Evolutionary conservation across 768 basidiomycete genomes (phyloP).

Genomic region (Agaricus blazei): DNA sequence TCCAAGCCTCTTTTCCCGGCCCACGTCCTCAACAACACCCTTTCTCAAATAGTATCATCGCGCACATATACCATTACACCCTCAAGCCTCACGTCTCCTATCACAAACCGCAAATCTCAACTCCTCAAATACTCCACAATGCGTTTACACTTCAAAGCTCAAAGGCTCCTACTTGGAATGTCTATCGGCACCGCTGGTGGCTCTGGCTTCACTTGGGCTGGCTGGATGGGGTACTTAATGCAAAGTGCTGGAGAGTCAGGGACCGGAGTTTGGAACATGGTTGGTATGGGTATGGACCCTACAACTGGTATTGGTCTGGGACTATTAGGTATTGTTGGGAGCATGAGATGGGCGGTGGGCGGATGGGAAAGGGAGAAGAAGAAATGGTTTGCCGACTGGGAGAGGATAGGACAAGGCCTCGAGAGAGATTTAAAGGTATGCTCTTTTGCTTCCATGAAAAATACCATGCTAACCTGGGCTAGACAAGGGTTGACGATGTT

Average conservation of each 20-base stretch:
- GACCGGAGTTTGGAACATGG: conserved; percentile 9
- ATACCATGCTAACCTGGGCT: not conserved
- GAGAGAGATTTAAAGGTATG: conserved; percentile 58
- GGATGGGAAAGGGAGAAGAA: conserved; percentile 66
- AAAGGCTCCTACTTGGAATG: conserved; percentile 48
- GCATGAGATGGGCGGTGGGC: conserved; percentile 59
- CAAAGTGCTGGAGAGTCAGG: conserved; percentile 33
- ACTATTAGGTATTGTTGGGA: conserved; percentile 40
- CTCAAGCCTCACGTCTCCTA: conserved; percentile 42
- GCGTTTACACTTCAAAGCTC: conserved; percentile 59
- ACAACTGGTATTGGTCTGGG: conserved; percentile 59
- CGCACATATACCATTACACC: conserved; percentile 42
- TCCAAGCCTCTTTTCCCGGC: conserved; percentile 32
- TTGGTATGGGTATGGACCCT: conserved; percentile 39
- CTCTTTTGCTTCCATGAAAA: not conserved
- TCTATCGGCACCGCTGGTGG: conserved; percentile 44
- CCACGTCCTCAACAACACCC: conserved; percentile 50
- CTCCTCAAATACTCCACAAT: conserved; percentile 51
- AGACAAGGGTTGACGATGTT: conserved; percentile 43
- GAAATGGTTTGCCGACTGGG: conserved; percentile 66
- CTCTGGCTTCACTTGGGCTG: conserved; percentile 52
- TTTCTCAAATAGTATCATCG: conserved; percentile 47
- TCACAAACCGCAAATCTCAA: conserved; percentile 47
- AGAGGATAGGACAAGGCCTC: conserved; percentile 55
- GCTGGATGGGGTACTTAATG: conserved; percentile 48